Percentiles rank a stretch among this genome's conserved stretches.
These are phyloP conservation scores for Rhododendron simsii DNA, from an alignment of 148 eudicot species.

Conservation along the genomic window DNA sequence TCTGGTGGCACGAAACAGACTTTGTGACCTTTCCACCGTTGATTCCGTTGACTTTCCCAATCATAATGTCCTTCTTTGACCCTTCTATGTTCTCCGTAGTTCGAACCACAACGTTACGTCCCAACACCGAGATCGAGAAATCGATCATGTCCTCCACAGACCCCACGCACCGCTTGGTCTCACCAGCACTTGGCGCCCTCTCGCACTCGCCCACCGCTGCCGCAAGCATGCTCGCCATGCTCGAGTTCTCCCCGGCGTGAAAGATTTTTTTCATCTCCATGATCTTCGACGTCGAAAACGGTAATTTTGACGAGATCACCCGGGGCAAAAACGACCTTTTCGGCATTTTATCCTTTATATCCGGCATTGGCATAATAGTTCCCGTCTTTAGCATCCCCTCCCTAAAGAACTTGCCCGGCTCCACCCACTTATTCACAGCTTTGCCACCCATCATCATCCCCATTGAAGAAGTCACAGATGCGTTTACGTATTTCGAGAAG, in stretches of 20 bases:
- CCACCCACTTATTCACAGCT: conserved; percentile 37
- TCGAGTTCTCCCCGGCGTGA: conserved; percentile 43
- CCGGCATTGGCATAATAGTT: conserved; percentile 52
- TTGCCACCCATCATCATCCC: conserved; percentile 16
- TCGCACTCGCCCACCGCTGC: conserved; percentile 44
- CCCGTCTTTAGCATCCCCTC: conserved; percentile 37
- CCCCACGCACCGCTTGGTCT: conserved; percentile 48
- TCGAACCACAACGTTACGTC: conserved; percentile 37
- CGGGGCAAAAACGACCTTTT: conserved; percentile 46
- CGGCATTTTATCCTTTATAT: conserved; percentile 50
- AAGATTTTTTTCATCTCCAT: conserved; percentile 25
- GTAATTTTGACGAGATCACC: conserved; percentile 31
- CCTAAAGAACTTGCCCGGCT: conserved; percentile 52
- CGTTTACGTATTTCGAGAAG: conserved; percentile 25
- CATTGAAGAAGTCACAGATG: background rate
- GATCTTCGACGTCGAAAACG: conserved; percentile 31
- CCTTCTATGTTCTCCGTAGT: conserved; percentile 34
- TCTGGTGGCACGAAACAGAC: conserved; percentile 49
- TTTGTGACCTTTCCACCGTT: conserved; percentile 29
- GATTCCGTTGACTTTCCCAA: conserved; percentile 40
- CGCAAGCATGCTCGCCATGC: conserved; percentile 38
- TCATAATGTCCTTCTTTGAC: conserved; percentile 31
- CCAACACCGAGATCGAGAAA: conserved; percentile 43
- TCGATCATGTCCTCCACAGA: conserved; percentile 54
- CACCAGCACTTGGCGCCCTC: conserved; percentile 40